These are phyloP conservation scores for Aureobasidium pullulans DNA, from an alignment of 2,329 filamentous ascomycete genomes.

Conservation along the genomic window DNA sequence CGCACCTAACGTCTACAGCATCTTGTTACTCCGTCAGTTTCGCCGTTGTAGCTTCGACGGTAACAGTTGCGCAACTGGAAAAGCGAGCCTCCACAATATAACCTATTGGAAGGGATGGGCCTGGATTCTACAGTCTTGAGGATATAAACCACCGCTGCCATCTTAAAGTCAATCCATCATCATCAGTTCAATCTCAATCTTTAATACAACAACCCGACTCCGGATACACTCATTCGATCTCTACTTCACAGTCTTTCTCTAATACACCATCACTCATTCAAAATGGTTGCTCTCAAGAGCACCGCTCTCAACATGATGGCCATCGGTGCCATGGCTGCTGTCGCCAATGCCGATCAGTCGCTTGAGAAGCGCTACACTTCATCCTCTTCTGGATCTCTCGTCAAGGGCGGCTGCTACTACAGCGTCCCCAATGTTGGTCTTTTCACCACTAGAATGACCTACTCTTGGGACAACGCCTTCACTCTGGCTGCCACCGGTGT, in stretches of 20 bases:
- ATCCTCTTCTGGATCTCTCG: neutral
- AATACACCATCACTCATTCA: neutral
- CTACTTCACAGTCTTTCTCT: neutral
- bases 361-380: neutral
- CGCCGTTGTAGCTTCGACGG: conserved; percentile 5
- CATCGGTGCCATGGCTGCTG: neutral
- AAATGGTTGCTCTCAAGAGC: conserved; percentile 1
- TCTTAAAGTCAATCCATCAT: neutral
- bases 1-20: neutral
- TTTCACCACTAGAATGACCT: neutral
- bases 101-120: neutral
- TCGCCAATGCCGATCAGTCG: neutral
- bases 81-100: conserved; percentile 2
- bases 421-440: conserved; percentile 1
- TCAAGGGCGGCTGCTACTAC: conserved; percentile 4
- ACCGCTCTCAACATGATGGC: neutral
- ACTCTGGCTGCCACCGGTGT: neutral
- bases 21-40: neutral
- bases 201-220: neutral
- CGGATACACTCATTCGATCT: neutral
- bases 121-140: neutral
- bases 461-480: neutral
- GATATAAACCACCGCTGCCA: neutral
- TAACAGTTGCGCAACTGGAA: neutral
- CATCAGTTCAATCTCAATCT: neutral